Evolutionary conservation across 2,329 filamentous ascomycete species (phyloP), one percentile per base, ranked within the genome.

Genomic region (Ceratocystis lukuohia): DNA sequence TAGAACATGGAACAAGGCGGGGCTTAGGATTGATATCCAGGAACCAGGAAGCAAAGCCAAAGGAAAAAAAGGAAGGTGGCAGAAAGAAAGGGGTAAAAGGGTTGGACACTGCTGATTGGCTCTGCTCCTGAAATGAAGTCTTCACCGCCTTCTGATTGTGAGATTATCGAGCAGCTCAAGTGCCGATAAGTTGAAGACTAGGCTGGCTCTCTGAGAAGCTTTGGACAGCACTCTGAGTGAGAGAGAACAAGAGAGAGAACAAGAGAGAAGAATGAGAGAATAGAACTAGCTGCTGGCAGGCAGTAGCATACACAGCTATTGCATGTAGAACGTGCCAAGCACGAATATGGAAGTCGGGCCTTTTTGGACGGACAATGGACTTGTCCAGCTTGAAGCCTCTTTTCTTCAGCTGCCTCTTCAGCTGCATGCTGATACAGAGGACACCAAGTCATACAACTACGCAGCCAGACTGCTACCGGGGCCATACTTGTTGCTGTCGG

Each of bases 1-100:
- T 53, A 53, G 48, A 53, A 53, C 48, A 53, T 53, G n/a, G 17
- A 53, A 53, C n/a, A 53, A 53, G 48, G n/a, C n/a, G n/a, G 48
- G 48, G 48, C 48, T 53, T 4, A 53, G 48, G 48, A 53, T 20
- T 25, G 7, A 3, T 10, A 53, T 25, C 48, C n/a, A 53, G 48
- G 48, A 53, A 53, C 48, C 45, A 53, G 48, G 48, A 53, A 53
- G 48, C 20, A 62, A 17, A 45, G 44, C 20, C 30, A 20, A 17
- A 22, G 15, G 15, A 17, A 17, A 45, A 61, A 20, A 22, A 6
- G 28, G 44, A 46, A 28, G 44, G 22, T 44, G 61, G 61, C 37
- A 44, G 61, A 62, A 46, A 44, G 37, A 62, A 62, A 62, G 33
- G 61, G 37, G 44, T 62, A 62, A 62, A 15, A 44, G 37, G 22